These are phyloP conservation scores for Ganoderma leucocontextum DNA, from an alignment of 1,284 basidiomycete species.

Conservation along the genomic window DNA sequence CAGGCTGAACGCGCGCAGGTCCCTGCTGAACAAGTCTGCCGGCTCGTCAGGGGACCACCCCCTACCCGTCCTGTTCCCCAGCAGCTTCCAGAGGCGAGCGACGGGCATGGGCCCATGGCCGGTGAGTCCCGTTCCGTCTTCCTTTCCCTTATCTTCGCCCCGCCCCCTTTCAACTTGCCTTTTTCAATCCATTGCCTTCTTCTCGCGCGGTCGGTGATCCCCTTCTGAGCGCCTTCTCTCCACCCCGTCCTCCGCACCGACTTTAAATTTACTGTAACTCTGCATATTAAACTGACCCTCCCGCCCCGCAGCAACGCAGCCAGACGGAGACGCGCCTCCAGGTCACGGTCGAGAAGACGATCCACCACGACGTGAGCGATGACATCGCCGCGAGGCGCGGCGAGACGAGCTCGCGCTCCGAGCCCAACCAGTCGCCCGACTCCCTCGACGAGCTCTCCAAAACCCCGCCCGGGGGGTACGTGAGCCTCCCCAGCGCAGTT, in stretches of 20 bases:
- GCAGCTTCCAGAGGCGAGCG: conserved; percentile 29
- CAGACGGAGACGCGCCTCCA: conserved; percentile 30
- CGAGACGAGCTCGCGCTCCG: background rate
- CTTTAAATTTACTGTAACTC: background rate
- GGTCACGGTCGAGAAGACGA: conserved; percentile 45
- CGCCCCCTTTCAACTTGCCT: background rate
- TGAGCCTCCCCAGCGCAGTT: background rate
- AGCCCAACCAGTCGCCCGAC: background rate
- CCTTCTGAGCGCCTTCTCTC: too few species aligned
- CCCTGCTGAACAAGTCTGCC: conserved; percentile 38
- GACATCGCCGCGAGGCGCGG: background rate
- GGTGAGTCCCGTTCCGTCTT: conserved; percentile 1
- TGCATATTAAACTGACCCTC: background rate
- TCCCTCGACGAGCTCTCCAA: background rate
- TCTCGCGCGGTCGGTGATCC: background rate
- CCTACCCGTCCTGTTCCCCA: conserved; percentile 43
- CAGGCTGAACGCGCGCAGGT: conserved; percentile 43
- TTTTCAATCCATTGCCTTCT: too few species aligned
- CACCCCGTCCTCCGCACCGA: background rate
- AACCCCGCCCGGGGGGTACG: background rate
- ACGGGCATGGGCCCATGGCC: conserved; percentile 24
- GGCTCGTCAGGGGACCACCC: conserved; percentile 38
- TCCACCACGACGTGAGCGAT: conserved; percentile 35
- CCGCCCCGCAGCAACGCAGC: conserved; percentile 22
- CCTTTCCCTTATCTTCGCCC: background rate